Base-by-base conservation (phyloP, 768 basidiomycete species). In the Rhodotorula diobovata region DNA sequence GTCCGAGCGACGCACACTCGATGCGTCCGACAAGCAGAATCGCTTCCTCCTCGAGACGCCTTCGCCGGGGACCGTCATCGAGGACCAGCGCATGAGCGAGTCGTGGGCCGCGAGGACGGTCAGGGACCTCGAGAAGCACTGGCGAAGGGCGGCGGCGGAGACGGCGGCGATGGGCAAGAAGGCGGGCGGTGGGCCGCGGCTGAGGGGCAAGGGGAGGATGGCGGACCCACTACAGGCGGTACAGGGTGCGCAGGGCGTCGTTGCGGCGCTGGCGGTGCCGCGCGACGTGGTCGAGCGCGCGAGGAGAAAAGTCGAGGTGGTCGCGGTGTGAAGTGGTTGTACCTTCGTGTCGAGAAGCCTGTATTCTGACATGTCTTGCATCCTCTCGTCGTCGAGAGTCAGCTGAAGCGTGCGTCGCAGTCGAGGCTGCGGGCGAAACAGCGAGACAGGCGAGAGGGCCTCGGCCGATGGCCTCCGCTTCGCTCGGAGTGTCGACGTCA, bases 91-190 rank as follows among this genome's bases (percentile, higher is more conserved):
- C 10, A 55, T 68, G 54, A 16, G 25, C 28, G 37, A 53, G 18
- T 66, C 63, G 45, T 74, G 69, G 73, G 69, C 69, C 0, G 69
- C 61, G 8, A 23, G 46, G 32, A 66, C 69, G 16, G 50, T 69
- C 15, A 41, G 25, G 15, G 64, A 16, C 39, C 60, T 74, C 12
- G 41, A 58, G 14, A 10, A 32, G 32, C 41, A 21, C 16, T 70
- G 73, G 73, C 55, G 28, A 21, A 4, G 8, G 32, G 9, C 28
- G 15, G 23, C 35, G 37, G 20, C 56, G 15, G 48, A 4, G 32
- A 7, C 25, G 39, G 35, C 48, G 48, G 41, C 41, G 41, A 18
- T 18, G 41, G 41, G 41, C 41, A 43, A 43, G 41, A 18, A 12
- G 41, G 41, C 14, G 18, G 41, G 14, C 3, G 37, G 56, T n/a